Evolutionary conservation across 2,329 filamentous ascomycete species (phyloP).

Genomic region (Botrytis sinoallii): DNA sequence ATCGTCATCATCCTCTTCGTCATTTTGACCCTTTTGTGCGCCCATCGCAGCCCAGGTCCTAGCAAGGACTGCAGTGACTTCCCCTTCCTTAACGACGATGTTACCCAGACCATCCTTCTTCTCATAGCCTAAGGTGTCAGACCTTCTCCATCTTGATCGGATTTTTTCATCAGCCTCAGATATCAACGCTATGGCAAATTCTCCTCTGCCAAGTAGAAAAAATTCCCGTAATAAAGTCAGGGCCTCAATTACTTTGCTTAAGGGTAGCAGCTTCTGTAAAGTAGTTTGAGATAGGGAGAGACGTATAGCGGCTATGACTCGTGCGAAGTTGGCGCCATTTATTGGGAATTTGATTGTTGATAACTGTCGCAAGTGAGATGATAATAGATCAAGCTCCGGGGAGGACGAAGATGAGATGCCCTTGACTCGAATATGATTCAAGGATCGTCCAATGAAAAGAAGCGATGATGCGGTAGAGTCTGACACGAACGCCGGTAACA

Average conservation of each 20-base stretch:
- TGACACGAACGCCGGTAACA: slow-evolving; percentile 79
- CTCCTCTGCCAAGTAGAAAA: slow-evolving; percentile 81
- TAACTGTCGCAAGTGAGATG: slow-evolving; percentile 66
- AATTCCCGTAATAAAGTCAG: slow-evolving; percentile 79
- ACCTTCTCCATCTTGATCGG: slow-evolving; percentile 66
- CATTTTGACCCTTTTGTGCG: slow-evolving; percentile 65
- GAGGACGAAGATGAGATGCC: slow-evolving; percentile 43
- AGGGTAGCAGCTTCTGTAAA: slow-evolving; percentile 76
- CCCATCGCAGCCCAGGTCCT: slow-evolving; percentile 78
- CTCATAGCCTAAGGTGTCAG: slow-evolving; percentile 56
- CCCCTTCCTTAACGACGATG: slow-evolving; percentile 78
- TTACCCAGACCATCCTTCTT: slow-evolving; percentile 58
- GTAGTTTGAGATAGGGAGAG: slow-evolving; percentile 80
- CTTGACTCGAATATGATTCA: slow-evolving; percentile 74
- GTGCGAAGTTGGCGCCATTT: slow-evolving; percentile 65
- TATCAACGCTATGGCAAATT: slow-evolving; percentile 86
- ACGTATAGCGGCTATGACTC: slow-evolving; percentile 72
- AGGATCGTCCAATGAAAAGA: slow-evolving; percentile 83
- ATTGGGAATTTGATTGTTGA: slow-evolving; percentile 70
- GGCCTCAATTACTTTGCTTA: slow-evolving; percentile 72
- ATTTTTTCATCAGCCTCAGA: slow-evolving; percentile 80
- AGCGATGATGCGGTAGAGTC: slow-evolving; percentile 74
- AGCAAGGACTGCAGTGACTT: slow-evolving; percentile 72
- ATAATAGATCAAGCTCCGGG: slow-evolving; percentile 57
- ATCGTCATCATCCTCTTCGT: slow-evolving; percentile 71